Base-by-base conservation (phyloP, 2,329 filamentous ascomycete species). In the Phaeosphaeriaceae sp. region DNA sequence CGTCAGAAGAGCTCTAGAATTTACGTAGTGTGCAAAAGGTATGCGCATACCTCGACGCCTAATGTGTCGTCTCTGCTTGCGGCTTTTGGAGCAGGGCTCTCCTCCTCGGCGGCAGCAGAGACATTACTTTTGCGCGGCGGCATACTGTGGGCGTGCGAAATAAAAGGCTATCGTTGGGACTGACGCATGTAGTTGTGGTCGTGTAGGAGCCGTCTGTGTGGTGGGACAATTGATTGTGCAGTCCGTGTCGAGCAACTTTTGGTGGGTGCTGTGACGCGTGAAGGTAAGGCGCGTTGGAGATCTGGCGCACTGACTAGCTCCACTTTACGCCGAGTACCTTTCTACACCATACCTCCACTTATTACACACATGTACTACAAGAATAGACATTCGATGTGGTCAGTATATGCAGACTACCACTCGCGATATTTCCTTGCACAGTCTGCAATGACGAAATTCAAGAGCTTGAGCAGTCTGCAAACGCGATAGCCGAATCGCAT, bases 61-160 rank as follows among this genome's bases (percentile, higher is more conserved):
- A 82, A 55, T 7, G 76, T 72, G 55, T 82, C 79, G 49, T 79
- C 79, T 53, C 67, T 66, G 22, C 65, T 63, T 31, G 63, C 65
- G 48, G 74, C 55, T 56, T 63, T 69, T 36, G 67, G 52, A 56
- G 57, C 62, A 31, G 54, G 46, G 51, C 77, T 72, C 7, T 78
- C 76, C 22, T 77, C 80, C 53, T 76, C 75, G 13, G 76, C 75
- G 27, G 72, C 71, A 7, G 73, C 70, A 3, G 80, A 80, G 53
- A 77, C 76, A 64, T 81, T 83, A 67, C 79, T 82, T 71, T 82
- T 83, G 58, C 78, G 76, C n/a, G 79, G 71, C 6, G 81, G 80
- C 81, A 83, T 42, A n/a, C 83, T 58, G 44, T 70, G 59, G 31
- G 17, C 27, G 44, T 36, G 20, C n/a, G 19, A 17, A 10, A n/a